A percentile compares a stretch with the other conserved stretches of the same genome.
Conservation (phyloP, 306 rosid species). For the Vigna nakashimae region DNA sequence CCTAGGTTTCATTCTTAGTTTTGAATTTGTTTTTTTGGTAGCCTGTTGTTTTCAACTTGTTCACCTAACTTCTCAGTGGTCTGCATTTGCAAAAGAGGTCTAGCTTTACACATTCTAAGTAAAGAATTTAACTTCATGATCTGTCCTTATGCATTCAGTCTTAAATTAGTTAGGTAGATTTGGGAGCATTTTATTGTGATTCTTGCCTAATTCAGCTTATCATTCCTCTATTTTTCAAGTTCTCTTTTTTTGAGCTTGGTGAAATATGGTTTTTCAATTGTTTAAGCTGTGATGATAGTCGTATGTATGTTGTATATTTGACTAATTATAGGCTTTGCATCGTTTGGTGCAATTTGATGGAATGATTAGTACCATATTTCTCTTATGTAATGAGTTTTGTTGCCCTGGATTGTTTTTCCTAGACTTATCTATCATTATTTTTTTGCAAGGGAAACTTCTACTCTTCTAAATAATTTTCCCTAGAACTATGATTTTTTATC, state of each 20-base stretch:
- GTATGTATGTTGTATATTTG: constrained; percentile 3
- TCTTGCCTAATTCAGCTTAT: background rate
- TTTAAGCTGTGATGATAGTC: constrained; percentile 29
- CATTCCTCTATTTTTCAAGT: background rate
- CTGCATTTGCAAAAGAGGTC: constrained; percentile 8
- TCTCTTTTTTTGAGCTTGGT: constrained; percentile 21
- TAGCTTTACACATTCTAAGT: background rate
- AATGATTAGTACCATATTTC: constrained; percentile 4
- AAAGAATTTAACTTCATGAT: background rate
- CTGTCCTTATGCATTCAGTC: background rate
- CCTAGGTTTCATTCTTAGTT: constrained; percentile 17
- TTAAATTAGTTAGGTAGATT: constrained; percentile 15
- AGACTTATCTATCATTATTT: too few species aligned
- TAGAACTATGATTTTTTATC: background rate
- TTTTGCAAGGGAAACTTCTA: constrained; percentile 34
- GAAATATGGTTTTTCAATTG: constrained; percentile 10
- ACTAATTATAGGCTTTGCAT: constrained; percentile 20
- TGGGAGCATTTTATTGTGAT: constrained; percentile 19
- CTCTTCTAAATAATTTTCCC: background rate
- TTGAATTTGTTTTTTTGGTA: background rate
- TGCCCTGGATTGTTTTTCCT: constrained; percentile 1
- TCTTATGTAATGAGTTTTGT: constrained; percentile 20
- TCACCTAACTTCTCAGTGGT: background rate
- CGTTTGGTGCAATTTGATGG: background rate
- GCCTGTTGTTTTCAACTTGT: background rate